phyloP scores from a whole-genome alignment of 805 yeast genomes.

The Brettanomyces sp. region DNA sequence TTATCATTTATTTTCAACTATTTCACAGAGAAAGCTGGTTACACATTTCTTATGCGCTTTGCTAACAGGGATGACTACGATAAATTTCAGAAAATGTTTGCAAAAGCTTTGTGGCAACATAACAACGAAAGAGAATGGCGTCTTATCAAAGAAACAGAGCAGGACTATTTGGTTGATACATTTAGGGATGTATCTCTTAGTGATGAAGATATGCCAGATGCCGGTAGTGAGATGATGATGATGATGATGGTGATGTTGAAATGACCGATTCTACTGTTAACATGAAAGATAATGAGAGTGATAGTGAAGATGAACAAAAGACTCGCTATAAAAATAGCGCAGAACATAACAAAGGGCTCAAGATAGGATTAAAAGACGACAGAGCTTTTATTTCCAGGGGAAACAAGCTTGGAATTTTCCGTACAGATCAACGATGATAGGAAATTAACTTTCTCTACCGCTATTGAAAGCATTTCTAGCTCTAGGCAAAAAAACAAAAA shows the following conservation, averaged over 20 bases:
- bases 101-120: constrained; percentile 53
- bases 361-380: constrained; percentile 61
- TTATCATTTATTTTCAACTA: constrained; percentile 61
- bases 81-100: constrained; percentile 43
- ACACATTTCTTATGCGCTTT: constrained; percentile 61
- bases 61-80: constrained; percentile 28
- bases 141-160: constrained; percentile 32
- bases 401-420: constrained; percentile 72
- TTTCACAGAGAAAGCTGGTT: constrained; percentile 29
- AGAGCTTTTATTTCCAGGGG: constrained; percentile 77
- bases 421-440: constrained; percentile 38
- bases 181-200: constrained; percentile 31
- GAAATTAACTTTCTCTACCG: constrained; percentile 51
- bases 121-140: constrained; percentile 43
- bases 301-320: constrained; percentile 26
- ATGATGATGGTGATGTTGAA: constrained; percentile 21
- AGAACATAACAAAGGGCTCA: constrained; percentile 43
- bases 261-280: not conserved
- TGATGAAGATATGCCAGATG: constrained; percentile 26
- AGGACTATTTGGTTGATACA: constrained; percentile 49
- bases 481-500: constrained; percentile 35
- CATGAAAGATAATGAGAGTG: constrained; percentile 26
- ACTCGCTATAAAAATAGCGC: constrained; percentile 10
- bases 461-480: constrained; percentile 51
- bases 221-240: constrained; percentile 18